Evolutionary conservation across 1,284 basidiomycete genomes (phyloP).

Genomic region (Cryptococcus sp.): DNA sequence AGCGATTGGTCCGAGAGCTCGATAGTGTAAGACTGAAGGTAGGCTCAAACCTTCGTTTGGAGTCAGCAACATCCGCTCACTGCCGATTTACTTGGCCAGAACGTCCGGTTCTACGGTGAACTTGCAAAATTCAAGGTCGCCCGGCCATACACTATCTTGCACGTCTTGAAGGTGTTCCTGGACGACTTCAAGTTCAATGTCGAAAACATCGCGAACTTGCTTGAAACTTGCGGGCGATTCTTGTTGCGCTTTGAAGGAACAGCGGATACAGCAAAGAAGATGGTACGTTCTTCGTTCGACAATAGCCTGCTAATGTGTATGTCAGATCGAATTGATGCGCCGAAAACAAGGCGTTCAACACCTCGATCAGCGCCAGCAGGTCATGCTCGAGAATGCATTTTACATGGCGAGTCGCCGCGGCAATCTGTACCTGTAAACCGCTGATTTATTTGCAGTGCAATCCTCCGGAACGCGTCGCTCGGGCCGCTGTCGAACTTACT

Average conservation of each 20-base stretch:
- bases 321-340: conserved; percentile 85
- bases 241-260: conserved; percentile 86
- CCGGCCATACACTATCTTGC: conserved; percentile 86
- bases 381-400: conserved; percentile 96
- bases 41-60: conserved; percentile 5
- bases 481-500: conserved; percentile 79
- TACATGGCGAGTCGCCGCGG: conserved; percentile 69
- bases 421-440: not conserved
- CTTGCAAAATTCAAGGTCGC: conserved; percentile 96
- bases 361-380: conserved; percentile 83
- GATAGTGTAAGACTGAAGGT: conserved; percentile 82
- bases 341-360: conserved; percentile 91
- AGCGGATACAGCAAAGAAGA: conserved; percentile 67
- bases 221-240: conserved; percentile 94
- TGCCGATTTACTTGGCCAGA: conserved; percentile 58
- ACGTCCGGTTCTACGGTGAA: conserved; percentile 84
- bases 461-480: conserved; percentile 87
- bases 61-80: not conserved
- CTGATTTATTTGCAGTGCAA: conserved; percentile 68
- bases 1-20: conserved; percentile 87
- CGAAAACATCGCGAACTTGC: conserved; percentile 85
- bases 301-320: conserved; percentile 1
- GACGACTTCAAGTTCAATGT: conserved; percentile 94
- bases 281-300: conserved; percentile 23
- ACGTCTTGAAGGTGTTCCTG: conserved; percentile 94